These are phyloP conservation scores for Macrolepiota dolichaula DNA, from an alignment of 768 basidiomycete genomes.

Conservation along the genomic window DNA sequence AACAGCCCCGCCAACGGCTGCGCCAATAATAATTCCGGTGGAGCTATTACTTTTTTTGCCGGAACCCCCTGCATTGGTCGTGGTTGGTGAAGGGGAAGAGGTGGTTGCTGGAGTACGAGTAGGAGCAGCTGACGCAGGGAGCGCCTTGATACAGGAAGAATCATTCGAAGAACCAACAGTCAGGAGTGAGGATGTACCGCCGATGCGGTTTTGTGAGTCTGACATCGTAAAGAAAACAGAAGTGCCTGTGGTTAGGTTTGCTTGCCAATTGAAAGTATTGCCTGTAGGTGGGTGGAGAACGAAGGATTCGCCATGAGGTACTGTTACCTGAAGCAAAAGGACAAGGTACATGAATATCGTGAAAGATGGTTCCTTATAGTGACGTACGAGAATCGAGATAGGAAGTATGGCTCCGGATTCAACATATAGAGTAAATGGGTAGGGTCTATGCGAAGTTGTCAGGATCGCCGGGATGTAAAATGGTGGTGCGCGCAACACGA, in stretches of 20 bases:
- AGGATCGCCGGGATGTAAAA: not conserved
- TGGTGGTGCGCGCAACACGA: not conserved
- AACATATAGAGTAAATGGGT: constrained; percentile 21
- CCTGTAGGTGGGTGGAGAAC: constrained; percentile 16
- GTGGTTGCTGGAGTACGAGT: constrained; percentile 4
- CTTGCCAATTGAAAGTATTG: constrained; percentile 22
- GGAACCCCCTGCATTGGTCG: not conserved
- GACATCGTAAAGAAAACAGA: constrained; percentile 21
- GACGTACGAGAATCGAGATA: constrained; percentile 22
- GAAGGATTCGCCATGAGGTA: constrained; percentile 22
- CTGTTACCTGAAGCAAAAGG: constrained; percentile 17
- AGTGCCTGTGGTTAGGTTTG: constrained; percentile 23
- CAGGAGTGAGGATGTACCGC: constrained; percentile 20
- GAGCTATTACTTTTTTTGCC: constrained; percentile 2
- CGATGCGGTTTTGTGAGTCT: constrained; percentile 21
- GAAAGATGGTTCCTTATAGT: not conserved
- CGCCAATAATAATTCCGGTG: constrained; percentile 16
- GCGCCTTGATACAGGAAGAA: constrained; percentile 17
- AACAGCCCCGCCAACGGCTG: constrained; percentile 14
- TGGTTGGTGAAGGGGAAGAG: not conserved
- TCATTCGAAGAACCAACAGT: constrained; percentile 19
- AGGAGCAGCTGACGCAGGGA: constrained; percentile 2
- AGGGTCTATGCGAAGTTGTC: constrained; percentile 16
- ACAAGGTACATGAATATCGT: not conserved
- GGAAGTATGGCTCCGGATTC: constrained; percentile 19